Evolutionary conservation across 2,329 filamentous ascomycete species (phyloP), one percentile per base, ranked within the genome.

Genomic region (Verticillium tricorpus): DNA sequence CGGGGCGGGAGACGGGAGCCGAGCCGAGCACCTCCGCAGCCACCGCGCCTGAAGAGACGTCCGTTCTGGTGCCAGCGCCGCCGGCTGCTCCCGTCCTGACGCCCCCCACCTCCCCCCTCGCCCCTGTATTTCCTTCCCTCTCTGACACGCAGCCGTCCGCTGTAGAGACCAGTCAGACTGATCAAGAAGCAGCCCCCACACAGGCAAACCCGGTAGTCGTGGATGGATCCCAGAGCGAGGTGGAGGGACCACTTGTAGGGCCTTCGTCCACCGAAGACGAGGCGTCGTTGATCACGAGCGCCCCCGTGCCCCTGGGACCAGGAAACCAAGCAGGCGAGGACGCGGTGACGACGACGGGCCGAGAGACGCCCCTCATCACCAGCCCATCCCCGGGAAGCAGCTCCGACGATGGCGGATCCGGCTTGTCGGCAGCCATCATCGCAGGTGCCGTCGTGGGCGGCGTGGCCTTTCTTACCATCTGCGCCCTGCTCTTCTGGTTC

Each of bases 391-490:
- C 45, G 12, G 45, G 56, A 15, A 65, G 65, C 28, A 69, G 64
- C 58, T 67, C 64, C 25, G 68, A 67, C 58, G 71, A 68, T 31
- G 71, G 69, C 2, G 66, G 70, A 32, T 28, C 28, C 28, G 58
- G 58, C 31, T 14, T 54, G 40, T 76, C 72, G 7, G 78, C 78
- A 0, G 71, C 77, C 31, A 78, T 79, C 6, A 76, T 86, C 54
- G 81, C 81, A 1, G 83, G 80, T 11, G 80, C 82, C 45, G 78
- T 84, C 2, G 70, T 84, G 5, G 84, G 83, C 32, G 79, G 79
- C 4, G 69, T 83, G 1, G 77, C 80, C 0, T 72, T 77, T n/a
- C 65, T 82, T 39, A 76, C 76, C 3, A 62, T 85, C 17, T 66
- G 84, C 25, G 77, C 73, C 0, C 76, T 85, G 50, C 64, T 84